Percentiles rank a stretch among this genome's conserved stretches.
phyloP scores from a whole-genome alignment of 805 yeast species.

The Candida silvatica region DNA sequence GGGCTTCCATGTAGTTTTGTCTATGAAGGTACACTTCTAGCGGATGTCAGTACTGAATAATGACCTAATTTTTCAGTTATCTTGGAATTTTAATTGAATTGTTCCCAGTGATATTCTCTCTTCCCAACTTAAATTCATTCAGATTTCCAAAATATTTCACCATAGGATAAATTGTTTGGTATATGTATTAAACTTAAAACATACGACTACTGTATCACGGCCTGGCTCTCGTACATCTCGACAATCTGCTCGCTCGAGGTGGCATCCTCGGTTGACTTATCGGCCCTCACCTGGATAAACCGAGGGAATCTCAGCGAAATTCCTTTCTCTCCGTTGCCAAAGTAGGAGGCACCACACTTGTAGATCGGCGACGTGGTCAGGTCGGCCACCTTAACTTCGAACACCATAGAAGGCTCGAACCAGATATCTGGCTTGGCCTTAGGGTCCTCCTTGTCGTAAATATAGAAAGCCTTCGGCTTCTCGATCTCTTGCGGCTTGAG shows the following conservation, averaged over 20 bases:
- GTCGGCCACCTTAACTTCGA: constrained; percentile 91
- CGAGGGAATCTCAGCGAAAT: constrained; percentile 86
- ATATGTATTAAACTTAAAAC: too few relatives aligned
- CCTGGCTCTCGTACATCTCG: constrained; percentile 77
- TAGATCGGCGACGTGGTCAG: constrained; percentile 83
- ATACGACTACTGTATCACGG: constrained; percentile 19
- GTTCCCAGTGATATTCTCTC: too few relatives aligned
- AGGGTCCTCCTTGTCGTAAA: constrained; percentile 51
- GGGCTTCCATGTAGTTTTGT: too few relatives aligned
- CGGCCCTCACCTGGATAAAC: constrained; percentile 76
- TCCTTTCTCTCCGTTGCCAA: constrained; percentile 55
- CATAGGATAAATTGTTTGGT: too few relatives aligned
- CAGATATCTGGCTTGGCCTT: constrained; percentile 86
- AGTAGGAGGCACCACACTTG: constrained; percentile 70
- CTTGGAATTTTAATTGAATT: too few relatives aligned
- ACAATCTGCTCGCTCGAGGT: constrained; percentile 79
- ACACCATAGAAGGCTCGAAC: constrained; percentile 81
- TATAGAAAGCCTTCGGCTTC: constrained; percentile 56
- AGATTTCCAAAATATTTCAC: too few relatives aligned
- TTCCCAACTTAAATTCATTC: too few relatives aligned
- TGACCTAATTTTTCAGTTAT: too few relatives aligned
- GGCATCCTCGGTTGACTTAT: constrained; percentile 79
- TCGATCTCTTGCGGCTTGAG: constrained; percentile 54
- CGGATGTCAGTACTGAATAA: too few relatives aligned
- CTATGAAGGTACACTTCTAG: too few relatives aligned